Percentiles rank a stretch among this genome's conserved stretches.
phyloP scores from a whole-genome alignment of 108 stramenopile species.

The Cylindrotheca closterium region DNA sequence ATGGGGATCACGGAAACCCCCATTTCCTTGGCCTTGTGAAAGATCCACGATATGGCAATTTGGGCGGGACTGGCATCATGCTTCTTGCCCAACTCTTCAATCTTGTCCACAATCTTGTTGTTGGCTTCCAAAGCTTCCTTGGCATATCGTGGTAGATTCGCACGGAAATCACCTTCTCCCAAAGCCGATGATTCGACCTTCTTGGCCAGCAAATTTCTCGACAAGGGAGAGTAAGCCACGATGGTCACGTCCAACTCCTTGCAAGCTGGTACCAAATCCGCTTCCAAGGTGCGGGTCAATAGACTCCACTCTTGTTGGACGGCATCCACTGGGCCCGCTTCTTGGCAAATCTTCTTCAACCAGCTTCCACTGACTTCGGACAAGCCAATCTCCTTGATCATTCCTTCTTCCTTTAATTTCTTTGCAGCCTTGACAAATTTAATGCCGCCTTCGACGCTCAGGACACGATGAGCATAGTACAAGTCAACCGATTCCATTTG shows the following conservation, averaged over 20 bases:
- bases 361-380: slow-evolving; percentile 26
- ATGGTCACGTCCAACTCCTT: slow-evolving; percentile 36
- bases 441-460: slow-evolving; percentile 5
- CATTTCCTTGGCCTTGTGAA: slow-evolving; percentile 22
- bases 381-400: slow-evolving; percentile 33
- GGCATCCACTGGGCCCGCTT: slow-evolving; percentile 12
- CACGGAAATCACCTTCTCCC: slow-evolving; percentile 24
- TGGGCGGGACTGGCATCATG: slow-evolving; percentile 32
- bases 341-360: slow-evolving; percentile 26
- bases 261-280: slow-evolving; percentile 34
- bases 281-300: slow-evolving; percentile 32
- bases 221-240: slow-evolving; percentile 42
- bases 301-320: slow-evolving; percentile 46
- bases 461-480: slow-evolving; percentile 37
- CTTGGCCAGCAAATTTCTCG: slow-evolving; percentile 26
- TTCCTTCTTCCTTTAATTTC: slow-evolving; percentile 36
- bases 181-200: slow-evolving; percentile 4
- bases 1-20: slow-evolving; percentile 37
- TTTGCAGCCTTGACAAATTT: slow-evolving; percentile 7
- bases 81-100: slow-evolving; percentile 23
- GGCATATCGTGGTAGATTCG: slow-evolving; percentile 17
- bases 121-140: slow-evolving; percentile 27
- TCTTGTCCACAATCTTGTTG: slow-evolving; percentile 7
- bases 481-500: slow-evolving; percentile 30
- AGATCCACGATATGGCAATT: slow-evolving; percentile 36